These are phyloP conservation scores for Amaranthus tricolor DNA, from an alignment of 179 eudicot genomes.

Conservation along the genomic window DNA sequence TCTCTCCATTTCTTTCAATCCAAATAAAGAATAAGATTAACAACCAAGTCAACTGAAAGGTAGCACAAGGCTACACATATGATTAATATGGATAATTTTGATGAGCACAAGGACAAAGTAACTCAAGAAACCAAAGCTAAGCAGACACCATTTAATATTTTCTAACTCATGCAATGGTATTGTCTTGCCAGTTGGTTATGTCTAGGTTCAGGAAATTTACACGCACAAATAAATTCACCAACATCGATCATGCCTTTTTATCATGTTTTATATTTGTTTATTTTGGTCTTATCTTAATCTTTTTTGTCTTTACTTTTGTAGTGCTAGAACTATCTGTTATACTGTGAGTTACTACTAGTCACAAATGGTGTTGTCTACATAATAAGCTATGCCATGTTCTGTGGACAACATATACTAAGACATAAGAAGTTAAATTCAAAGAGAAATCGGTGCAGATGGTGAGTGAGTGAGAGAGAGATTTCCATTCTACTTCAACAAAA, in stretches of 20 bases:
- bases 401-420: slow-evolving; percentile 21
- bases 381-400: slow-evolving; percentile 39
- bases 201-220: slow-evolving; percentile 1
- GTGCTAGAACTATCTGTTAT: not conserved
- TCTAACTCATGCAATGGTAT: not conserved
- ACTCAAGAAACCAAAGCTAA: not conserved
- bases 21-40: not conserved
- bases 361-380: slow-evolving; percentile 22
- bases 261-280: not conserved
- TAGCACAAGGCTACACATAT: not conserved
- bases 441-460: slow-evolving; percentile 23
- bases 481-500: slow-evolving; percentile 22
- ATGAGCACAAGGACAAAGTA: not conserved
- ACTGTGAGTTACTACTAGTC: slow-evolving; percentile 15
- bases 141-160: slow-evolving; percentile 1
- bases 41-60: not conserved
- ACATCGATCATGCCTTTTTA: not conserved
- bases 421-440: slow-evolving; percentile 15
- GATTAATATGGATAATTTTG: slow-evolving; percentile 4
- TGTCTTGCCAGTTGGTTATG: slow-evolving; percentile 2
- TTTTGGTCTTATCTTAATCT: not conserved
- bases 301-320: not conserved
- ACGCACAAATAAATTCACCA: slow-evolving; percentile 9
- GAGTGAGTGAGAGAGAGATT: slow-evolving; percentile 10
- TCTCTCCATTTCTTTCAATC: not conserved